Conservation (phyloP, 1,284 basidiomycete genomes). For the Cerioporus squamosus region DNA sequence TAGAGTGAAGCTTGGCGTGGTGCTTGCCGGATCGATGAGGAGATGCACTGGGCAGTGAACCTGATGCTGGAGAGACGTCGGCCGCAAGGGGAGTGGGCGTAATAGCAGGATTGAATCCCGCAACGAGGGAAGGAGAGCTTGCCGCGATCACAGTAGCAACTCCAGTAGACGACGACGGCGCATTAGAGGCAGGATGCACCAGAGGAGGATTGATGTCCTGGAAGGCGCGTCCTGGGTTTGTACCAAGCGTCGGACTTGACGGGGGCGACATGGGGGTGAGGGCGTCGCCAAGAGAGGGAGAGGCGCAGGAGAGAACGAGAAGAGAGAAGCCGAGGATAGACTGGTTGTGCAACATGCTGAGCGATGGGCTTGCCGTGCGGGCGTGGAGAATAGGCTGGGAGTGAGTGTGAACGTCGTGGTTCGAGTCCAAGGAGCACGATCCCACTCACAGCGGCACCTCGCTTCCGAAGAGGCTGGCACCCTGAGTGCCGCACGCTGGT, state of each 20-base stretch:
- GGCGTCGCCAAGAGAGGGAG: conserved; percentile 22
- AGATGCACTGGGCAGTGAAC: neutral
- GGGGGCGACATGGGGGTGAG: conserved; percentile 1
- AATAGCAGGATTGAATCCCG: neutral
- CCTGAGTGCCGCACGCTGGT: no score
- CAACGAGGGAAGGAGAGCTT: neutral
- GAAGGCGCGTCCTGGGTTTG: neutral
- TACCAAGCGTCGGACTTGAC: conserved; percentile 1
- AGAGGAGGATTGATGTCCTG: conserved; percentile 3
- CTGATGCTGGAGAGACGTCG: neutral
- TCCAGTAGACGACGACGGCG: neutral
- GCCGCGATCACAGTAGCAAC: neutral
- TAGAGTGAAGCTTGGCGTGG: neutral
- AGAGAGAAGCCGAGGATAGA: conserved; percentile 25
- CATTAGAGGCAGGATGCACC: neutral
- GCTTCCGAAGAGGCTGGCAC: neutral
- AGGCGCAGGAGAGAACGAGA: conserved; percentile 22
- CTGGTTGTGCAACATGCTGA: conserved; percentile 16
- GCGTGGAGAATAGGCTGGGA: conserved; percentile 17
- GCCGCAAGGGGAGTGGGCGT: neutral
- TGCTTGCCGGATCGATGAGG: neutral
- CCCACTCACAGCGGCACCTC: neutral
- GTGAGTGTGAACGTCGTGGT: neutral
- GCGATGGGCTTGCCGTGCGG: conserved; percentile 28
- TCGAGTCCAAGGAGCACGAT: neutral